A percentile compares a stretch with the other conserved stretches of the same genome.
phyloP scores from a whole-genome alignment of 2,329 filamentous ascomycete species.

The Metarhizium sp. region DNA sequence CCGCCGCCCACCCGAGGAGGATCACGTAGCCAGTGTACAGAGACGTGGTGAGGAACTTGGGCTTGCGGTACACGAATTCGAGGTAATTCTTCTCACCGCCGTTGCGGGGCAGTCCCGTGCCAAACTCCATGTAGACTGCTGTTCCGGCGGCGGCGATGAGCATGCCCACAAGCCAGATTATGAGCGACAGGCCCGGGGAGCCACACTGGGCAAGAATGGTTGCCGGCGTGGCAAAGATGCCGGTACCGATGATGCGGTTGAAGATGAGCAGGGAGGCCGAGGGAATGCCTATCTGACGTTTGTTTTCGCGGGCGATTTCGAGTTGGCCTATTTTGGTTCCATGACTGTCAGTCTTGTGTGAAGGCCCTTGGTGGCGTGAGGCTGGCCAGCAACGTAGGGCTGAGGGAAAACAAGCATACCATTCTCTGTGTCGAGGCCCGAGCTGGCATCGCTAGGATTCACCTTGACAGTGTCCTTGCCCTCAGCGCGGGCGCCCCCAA shows the following conservation, averaged over 20 bases:
- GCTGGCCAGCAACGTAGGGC: too few species aligned
- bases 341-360: too few species aligned
- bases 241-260: conserved; percentile 57
- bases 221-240: conserved; percentile 56
- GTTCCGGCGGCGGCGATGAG: conserved; percentile 53
- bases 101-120: conserved; percentile 54
- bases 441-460: conserved; percentile 4
- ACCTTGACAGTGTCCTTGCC: conserved; percentile 6
- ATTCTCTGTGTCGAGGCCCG: conserved; percentile 2
- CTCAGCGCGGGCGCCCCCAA: conserved; percentile 1
- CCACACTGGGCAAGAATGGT: conserved; percentile 47
- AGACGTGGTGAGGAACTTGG: conserved; percentile 50
- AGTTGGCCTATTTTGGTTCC: conserved; percentile 17
- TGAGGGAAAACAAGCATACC: conserved; percentile 4
- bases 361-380: too few species aligned
- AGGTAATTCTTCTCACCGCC: conserved; percentile 61
- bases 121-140: conserved; percentile 57
- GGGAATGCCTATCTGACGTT: conserved; percentile 45
- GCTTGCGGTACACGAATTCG: conserved; percentile 52
- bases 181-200: conserved; percentile 51
- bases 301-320: conserved; percentile 33
- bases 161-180: conserved; percentile 55
- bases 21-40: conserved; percentile 54
- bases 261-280: conserved; percentile 52
- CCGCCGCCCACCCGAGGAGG: conserved; percentile 55